Evolutionary conservation across 1,284 basidiomycete genomes (phyloP), one percentile per base, ranked within the genome.

Genomic region (Ceratobasidium sp.): DNA sequence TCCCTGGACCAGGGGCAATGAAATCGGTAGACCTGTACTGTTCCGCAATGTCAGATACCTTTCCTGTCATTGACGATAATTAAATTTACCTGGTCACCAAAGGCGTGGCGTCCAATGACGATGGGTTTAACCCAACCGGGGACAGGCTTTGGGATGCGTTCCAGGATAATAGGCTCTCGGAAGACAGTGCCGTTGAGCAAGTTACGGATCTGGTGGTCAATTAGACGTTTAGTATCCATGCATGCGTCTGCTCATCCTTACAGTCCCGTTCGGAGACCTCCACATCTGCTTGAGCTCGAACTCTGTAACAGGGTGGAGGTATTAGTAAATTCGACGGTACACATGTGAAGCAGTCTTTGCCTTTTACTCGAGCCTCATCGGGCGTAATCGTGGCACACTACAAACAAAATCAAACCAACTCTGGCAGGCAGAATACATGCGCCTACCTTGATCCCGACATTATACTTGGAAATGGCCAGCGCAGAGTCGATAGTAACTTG

Each of bases 201-300:
- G 80, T 98, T 98, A 75, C 96, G 91, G 80, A 98, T 95, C 88
- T 92, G 74, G 35, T 20, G n/a, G 20, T 32, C 8, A 15, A 29
- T 49, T 29, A 49, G 55, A 47, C 12, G 47, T 31, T 34, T 32
- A 47, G 17, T 0, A 42, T 22, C 43, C 53, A 55, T 15, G 13
- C 12, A 45, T 0, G 32, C 31, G 45, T 15, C 29, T 47, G 12
- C 17, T 31, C 32, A 5, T 62, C 76, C 89, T 74, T 72, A 93
- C 91, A 6, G 95, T 96, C 73, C 94, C 95, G 80, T 98, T 98
- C 12, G 95, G 94, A 75, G 90, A 93, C 82, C 86, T 89, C 93
- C 93, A 95, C 96, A 99, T 99, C 81, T 96, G 88, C 86, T 98
- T 98, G 77, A 98, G 86, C 71, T 94, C 92, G 86, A 98, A 98